A percentile compares a stretch with the other conserved stretches of the same genome.
Evolutionary conservation across 2,329 filamentous ascomycete genomes (phyloP).

Genomic region (Penicillium decumbens): DNA sequence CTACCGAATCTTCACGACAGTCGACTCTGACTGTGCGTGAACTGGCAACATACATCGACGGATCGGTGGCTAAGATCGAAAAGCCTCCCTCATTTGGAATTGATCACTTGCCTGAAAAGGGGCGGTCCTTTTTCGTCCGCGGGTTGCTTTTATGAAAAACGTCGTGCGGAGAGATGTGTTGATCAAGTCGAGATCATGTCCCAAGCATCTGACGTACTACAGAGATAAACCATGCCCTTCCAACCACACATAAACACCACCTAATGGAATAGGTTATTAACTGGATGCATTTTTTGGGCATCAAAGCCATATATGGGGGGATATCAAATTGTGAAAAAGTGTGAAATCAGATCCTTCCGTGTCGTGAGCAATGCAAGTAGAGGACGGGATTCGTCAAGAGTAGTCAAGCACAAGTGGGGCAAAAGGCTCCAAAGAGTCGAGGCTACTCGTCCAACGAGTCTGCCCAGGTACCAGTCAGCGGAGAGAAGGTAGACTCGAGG

Average conservation of each 20-base stretch:
- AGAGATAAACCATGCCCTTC: background rate
- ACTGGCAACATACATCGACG: background rate
- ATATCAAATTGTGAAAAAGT: constrained; percentile 16
- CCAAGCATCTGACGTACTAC: background rate
- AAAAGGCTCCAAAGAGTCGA: background rate
- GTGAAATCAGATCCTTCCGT: constrained; percentile 6
- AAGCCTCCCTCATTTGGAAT: too few relatives aligned
- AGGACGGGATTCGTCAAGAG: constrained; percentile 6
- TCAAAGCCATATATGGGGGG: constrained; percentile 2
- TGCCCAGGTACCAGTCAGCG: constrained; percentile 31
- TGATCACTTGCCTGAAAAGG: too few relatives aligned
- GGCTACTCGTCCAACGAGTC: constrained; percentile 29
- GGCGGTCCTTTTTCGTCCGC: too few relatives aligned
- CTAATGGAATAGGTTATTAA: background rate
- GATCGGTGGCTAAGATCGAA: background rate
- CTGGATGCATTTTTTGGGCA: background rate
- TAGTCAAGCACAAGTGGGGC: background rate
- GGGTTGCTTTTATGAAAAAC: background rate
- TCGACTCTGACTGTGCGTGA: background rate
- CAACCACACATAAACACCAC: background rate
- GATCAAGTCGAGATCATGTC: too few relatives aligned
- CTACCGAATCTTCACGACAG: background rate
- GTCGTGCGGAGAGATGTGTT: too few relatives aligned
- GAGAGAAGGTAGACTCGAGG: constrained; percentile 27
- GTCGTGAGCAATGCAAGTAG: constrained; percentile 12